These are phyloP conservation scores for Selenicereus undatus DNA, from an alignment of 148 eudicot species.

Conservation along the genomic window DNA sequence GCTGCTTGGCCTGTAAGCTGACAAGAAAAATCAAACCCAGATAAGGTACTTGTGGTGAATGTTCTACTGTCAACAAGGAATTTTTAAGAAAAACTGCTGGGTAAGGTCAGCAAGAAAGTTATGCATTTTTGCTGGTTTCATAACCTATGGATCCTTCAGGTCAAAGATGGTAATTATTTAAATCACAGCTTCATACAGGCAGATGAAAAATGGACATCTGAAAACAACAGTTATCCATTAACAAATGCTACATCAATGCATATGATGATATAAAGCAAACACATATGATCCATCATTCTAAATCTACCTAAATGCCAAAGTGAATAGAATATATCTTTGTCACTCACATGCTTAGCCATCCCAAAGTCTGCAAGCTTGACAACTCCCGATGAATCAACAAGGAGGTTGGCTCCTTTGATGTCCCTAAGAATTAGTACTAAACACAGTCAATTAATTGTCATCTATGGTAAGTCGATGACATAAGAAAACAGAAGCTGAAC, in stretches of 20 bases:
- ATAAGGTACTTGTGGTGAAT: background rate
- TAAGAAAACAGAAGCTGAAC: slow-evolving; percentile 1
- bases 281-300: background rate
- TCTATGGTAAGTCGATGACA: background rate
- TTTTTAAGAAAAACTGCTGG: background rate
- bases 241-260: background rate
- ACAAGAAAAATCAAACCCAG: slow-evolving; percentile 10
- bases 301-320: background rate
- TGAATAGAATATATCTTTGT: background rate
- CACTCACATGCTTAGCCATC: slow-evolving; percentile 90
- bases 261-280: background rate
- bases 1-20: slow-evolving; percentile 77
- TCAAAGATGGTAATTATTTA: background rate
- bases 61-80: no score
- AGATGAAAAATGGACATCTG: background rate
- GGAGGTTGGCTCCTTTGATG: slow-evolving; percentile 93
- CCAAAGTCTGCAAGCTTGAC: slow-evolving; percentile 99
- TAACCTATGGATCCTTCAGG: background rate
- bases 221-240: background rate
- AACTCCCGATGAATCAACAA: slow-evolving; percentile 86
- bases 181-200: background rate
- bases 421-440: slow-evolving; percentile 49
- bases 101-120: background rate
- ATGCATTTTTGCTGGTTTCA: background rate
- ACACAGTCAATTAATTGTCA: background rate